A percentile compares a stretch with the other conserved stretches of the same genome.
Conservation (phyloP, 176 grass and related monocot species). For the Raddia guianensis region DNA sequence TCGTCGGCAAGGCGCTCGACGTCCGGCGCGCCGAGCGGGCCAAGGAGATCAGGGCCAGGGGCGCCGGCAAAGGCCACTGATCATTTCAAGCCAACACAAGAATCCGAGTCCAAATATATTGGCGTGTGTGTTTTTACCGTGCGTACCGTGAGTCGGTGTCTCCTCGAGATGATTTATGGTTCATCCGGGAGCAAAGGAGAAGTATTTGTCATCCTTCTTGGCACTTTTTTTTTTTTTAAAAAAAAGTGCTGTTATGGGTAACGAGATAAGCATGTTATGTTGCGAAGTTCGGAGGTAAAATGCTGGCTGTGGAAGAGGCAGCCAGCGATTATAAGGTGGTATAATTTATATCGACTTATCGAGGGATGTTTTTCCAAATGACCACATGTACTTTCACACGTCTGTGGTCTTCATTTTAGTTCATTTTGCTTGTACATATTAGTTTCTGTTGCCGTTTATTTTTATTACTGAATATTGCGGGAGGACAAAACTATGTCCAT, state of each 20-base stretch:
- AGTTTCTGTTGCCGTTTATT: not conserved
- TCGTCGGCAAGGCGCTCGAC: constrained; percentile 48
- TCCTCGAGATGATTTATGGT: constrained; percentile 80
- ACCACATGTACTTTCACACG: not conserved
- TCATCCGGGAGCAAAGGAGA: constrained; percentile 76
- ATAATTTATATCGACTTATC: not conserved
- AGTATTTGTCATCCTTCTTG: constrained; percentile 26
- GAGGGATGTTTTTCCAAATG: not conserved
- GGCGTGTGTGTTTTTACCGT: not conserved
- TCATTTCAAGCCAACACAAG: not conserved
- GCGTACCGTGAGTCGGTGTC: not conserved
- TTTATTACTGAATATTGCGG: not conserved
- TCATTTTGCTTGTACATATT: not conserved
- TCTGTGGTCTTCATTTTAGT: not conserved
- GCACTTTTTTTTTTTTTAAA: not conserved
- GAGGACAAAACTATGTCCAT: not conserved
- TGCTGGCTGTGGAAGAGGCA: constrained; percentile 13
- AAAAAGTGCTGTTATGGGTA: constrained; percentile 23
- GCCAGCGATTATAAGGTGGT: not conserved
- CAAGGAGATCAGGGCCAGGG: constrained; percentile 20
- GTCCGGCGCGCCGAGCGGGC: constrained; percentile 15
- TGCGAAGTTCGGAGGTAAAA: constrained; percentile 3
- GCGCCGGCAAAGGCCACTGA: constrained; percentile 19
- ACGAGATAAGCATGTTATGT: constrained; percentile 15
- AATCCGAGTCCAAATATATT: not conserved